Percentiles rank a stretch among this genome's conserved stretches.
Conservation (phyloP, 78 protist genomes). For the Emiliania huxleyi region DNA sequence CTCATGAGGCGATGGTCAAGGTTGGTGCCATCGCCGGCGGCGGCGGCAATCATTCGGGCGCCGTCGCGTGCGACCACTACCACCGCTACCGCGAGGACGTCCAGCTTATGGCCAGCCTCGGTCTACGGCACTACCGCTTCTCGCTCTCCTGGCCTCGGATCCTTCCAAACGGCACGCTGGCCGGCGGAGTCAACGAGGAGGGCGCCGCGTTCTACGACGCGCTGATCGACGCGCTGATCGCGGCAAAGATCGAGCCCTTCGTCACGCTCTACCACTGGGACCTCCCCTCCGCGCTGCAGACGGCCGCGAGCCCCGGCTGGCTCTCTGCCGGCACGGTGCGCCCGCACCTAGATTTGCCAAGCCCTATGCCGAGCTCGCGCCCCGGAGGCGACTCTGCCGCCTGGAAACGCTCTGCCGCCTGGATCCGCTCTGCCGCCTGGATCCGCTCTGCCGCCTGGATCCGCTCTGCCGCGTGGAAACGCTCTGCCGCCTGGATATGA, state of each 20-base stretch:
- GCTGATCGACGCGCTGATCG: conserved; percentile 42
- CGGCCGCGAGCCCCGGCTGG: conserved; percentile 18
- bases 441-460: too few relatives aligned
- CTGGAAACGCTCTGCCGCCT: too few relatives aligned
- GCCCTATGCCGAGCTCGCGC: too few relatives aligned
- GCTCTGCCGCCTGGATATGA: too few relatives aligned
- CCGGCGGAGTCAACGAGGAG: neutral
- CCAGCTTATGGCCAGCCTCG: neutral
- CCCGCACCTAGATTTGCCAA: too few relatives aligned
- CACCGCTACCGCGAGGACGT: neutral
- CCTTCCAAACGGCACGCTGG: conserved; percentile 49
- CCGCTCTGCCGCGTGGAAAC: too few relatives aligned
- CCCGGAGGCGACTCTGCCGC: too few relatives aligned
- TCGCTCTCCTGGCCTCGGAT: conserved; percentile 63
- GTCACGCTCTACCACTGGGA: conserved; percentile 77
- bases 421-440: too few relatives aligned
- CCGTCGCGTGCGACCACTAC: neutral
- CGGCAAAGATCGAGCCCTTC: conserved; percentile 30
- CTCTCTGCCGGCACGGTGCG: neutral
- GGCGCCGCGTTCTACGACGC: conserved; percentile 49
- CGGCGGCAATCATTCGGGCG: neutral
- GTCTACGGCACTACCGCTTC: conserved; percentile 50
- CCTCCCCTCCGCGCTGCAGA: conserved; percentile 55
- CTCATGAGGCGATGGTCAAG: neutral
- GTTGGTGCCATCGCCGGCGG: neutral